Conservation (phyloP, 2,329 filamentous ascomycete species). For the Septoria linicola region DNA sequence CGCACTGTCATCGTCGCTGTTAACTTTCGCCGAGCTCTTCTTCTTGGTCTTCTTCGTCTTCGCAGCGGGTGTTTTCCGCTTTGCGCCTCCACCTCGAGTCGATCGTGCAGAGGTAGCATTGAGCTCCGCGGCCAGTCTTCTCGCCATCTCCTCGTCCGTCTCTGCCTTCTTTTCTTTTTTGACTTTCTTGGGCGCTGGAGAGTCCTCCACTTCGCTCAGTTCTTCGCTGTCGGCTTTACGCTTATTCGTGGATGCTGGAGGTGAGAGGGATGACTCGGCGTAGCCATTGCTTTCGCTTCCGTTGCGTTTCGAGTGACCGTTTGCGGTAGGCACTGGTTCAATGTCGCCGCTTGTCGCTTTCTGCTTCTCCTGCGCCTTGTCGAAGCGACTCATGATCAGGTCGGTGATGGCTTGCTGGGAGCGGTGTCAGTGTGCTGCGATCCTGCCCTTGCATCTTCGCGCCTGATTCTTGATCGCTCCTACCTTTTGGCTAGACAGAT, state of each 20-base stretch:
- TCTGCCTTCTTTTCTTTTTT: slow-evolving; percentile 63
- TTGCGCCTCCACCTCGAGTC: slow-evolving; percentile 67
- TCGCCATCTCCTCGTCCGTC: slow-evolving; percentile 85
- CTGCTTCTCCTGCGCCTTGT: slow-evolving; percentile 42
- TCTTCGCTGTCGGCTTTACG: slow-evolving; percentile 44
- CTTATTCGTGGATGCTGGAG: slow-evolving; percentile 39
- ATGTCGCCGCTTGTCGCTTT: slow-evolving; percentile 28
- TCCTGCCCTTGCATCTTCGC: neutral
- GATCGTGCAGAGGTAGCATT: slow-evolving; percentile 68
- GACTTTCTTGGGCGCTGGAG: slow-evolving; percentile 41
- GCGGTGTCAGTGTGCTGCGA: slow-evolving; percentile 17
- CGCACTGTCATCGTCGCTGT: slow-evolving; percentile 77
- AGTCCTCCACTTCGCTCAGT: slow-evolving; percentile 43
- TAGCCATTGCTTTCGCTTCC: slow-evolving; percentile 19
- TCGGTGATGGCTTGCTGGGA: slow-evolving; percentile 45
- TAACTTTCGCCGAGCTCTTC: slow-evolving; percentile 69
- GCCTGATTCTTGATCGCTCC: slow-evolving; percentile 1
- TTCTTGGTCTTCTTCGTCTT: slow-evolving; percentile 65
- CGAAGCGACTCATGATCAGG: slow-evolving; percentile 52
- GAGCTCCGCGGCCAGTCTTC: slow-evolving; percentile 87
- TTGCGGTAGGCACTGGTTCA: slow-evolving; percentile 43
- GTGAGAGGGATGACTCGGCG: slow-evolving; percentile 15
- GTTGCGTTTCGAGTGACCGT: slow-evolving; percentile 31
- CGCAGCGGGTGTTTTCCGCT: slow-evolving; percentile 55
- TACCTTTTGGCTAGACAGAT: slow-evolving; percentile 64